These are phyloP conservation scores for Pyrenochaeta sp. DNA, from an alignment of 2,329 filamentous ascomycete genomes.

Conservation along the genomic window DNA sequence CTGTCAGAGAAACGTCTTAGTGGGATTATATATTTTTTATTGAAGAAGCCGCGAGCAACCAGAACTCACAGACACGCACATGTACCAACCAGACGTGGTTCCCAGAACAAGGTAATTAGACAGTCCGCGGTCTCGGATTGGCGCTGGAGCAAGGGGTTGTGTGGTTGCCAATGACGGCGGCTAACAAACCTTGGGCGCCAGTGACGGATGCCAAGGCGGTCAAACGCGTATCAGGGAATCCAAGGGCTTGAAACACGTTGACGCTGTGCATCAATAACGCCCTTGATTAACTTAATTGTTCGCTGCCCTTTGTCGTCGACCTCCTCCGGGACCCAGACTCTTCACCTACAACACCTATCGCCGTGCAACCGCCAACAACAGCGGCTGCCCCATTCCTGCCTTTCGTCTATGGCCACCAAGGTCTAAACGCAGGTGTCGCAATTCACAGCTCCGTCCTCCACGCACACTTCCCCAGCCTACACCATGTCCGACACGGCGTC, in stretches of 20 bases:
- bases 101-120: not conserved
- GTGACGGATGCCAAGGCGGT: constrained; percentile 21
- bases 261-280: constrained; percentile 10
- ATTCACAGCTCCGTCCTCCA: constrained; percentile 3
- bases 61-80: no score
- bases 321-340: constrained; percentile 3
- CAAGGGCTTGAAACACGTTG: constrained; percentile 21
- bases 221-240: constrained; percentile 17
- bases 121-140: constrained; percentile 1
- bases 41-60: no score
- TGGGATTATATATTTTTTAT: no score
- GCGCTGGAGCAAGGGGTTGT: constrained; percentile 4
- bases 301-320: not conserved
- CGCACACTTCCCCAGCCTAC: constrained; percentile 7
- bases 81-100: no score
- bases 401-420: constrained; percentile 12
- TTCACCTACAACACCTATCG: constrained; percentile 1
- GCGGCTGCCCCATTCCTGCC: constrained; percentile 2
- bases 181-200: constrained; percentile 6
- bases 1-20: not conserved
- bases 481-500: constrained; percentile 13
- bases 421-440: constrained; percentile 13
- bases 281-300: constrained; percentile 5
- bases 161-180: constrained; percentile 16
- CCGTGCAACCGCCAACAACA: constrained; percentile 1